Percentiles rank a stretch among this genome's conserved stretches.
These are phyloP conservation scores for Fusarium chuoi DNA, from an alignment of 2,329 filamentous ascomycete species.

Conservation along the genomic window DNA sequence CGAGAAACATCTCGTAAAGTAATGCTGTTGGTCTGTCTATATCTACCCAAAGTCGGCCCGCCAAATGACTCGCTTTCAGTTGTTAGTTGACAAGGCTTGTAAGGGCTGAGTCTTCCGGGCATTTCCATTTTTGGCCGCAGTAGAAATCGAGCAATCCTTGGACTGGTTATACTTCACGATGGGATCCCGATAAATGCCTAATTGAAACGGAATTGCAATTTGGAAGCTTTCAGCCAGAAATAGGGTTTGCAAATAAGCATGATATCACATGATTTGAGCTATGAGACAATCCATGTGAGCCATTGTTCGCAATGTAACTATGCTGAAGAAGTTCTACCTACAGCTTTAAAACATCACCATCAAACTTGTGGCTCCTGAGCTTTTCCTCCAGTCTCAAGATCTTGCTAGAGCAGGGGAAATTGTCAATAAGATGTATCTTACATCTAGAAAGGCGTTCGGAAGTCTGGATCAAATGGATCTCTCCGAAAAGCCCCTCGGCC, in stretches of 20 bases:
- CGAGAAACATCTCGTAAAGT: fast-evolving
- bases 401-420: too few species aligned
- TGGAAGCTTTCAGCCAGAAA: not conserved
- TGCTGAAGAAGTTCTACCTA: not conserved
- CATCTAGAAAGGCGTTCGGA: not conserved
- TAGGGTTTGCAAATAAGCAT: not conserved
- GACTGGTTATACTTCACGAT: too few species aligned
- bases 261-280: not conserved
- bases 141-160: not conserved
- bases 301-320: not conserved
- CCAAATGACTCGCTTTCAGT: not conserved
- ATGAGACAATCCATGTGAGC: not conserved
- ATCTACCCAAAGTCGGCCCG: not conserved
- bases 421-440: not conserved
- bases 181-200: too few species aligned
- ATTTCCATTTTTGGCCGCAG: not conserved
- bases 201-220: not conserved
- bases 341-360: not conserved
- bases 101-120: not conserved
- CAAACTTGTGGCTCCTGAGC: not conserved
- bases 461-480: not conserved
- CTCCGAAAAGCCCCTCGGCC: not conserved
- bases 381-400: not conserved
- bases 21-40: not conserved
- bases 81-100: not conserved